These are phyloP conservation scores for Penicillium coffeae DNA, from an alignment of 495 filamentous ascomycete species.

Conservation along the genomic window DNA sequence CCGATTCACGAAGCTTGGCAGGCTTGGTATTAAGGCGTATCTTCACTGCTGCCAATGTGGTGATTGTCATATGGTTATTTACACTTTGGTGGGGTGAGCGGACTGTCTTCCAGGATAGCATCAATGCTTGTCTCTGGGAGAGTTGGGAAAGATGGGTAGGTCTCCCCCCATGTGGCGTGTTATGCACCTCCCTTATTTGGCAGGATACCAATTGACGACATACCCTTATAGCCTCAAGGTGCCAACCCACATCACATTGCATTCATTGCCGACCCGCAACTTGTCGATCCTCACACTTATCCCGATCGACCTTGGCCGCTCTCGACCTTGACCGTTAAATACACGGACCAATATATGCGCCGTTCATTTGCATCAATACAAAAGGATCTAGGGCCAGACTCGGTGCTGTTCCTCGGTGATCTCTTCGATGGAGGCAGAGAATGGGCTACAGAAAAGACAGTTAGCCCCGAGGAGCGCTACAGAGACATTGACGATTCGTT, in stretches of 20 bases:
- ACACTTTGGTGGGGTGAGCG: slow-evolving; percentile 86
- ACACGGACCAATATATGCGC: slow-evolving; percentile 86
- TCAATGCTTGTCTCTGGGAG: slow-evolving; percentile 74
- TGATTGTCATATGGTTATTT: slow-evolving; percentile 72
- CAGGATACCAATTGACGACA: slow-evolving; percentile 7
- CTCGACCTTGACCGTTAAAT: slow-evolving; percentile 68
- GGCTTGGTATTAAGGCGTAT: slow-evolving; percentile 21
- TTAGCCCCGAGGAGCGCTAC: slow-evolving; percentile 68
- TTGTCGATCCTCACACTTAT: slow-evolving; percentile 96
- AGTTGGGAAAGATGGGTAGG: slow-evolving; percentile 92
- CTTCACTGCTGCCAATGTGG: slow-evolving; percentile 58
- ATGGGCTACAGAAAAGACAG: slow-evolving; percentile 70
- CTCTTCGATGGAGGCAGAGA: slow-evolving; percentile 96
- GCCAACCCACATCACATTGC: slow-evolving; percentile 81
- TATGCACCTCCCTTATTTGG: background rate
- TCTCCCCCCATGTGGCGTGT: slow-evolving; percentile 5
- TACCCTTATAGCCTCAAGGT: slow-evolving; percentile 55
- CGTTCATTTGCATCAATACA: slow-evolving; percentile 74
- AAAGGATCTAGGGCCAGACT: slow-evolving; percentile 67
- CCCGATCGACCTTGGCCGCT: slow-evolving; percentile 90
- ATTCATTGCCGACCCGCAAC: slow-evolving; percentile 93
- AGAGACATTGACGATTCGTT: slow-evolving; percentile 69
- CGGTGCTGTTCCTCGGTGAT: slow-evolving; percentile 86
- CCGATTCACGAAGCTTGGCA: slow-evolving; percentile 11
- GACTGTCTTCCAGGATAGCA: slow-evolving; percentile 62